These are phyloP conservation scores for Xylaria multiplex DNA, from an alignment of 2,329 filamentous ascomycete genomes.

Conservation along the genomic window DNA sequence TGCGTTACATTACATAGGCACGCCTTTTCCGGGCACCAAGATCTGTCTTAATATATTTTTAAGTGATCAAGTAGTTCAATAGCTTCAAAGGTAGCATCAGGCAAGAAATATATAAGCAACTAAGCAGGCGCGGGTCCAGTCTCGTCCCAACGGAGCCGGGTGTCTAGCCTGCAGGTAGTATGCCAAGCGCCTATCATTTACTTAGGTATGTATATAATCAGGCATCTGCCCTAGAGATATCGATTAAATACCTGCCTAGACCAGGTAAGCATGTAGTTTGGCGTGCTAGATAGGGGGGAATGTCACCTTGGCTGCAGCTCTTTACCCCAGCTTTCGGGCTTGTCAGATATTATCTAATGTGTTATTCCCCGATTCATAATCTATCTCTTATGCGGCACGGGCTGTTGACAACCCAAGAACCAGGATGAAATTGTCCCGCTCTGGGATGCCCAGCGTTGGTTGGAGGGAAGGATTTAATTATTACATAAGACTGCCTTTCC, in stretches of 20 bases:
- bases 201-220: background rate
- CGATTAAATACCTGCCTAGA: background rate
- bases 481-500: background rate
- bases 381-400: background rate
- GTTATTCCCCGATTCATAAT: conserved; percentile 13
- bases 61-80: background rate
- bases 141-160: background rate
- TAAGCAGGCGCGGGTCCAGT: background rate
- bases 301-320: conserved; percentile 13
- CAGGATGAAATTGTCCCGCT: background rate
- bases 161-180: background rate
- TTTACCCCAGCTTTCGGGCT: conserved; percentile 5
- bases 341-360: conserved; percentile 14
- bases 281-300: conserved; percentile 2
- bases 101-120: background rate
- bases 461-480: background rate
- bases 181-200: background rate
- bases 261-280: background rate
- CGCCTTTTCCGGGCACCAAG: background rate
- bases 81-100: background rate
- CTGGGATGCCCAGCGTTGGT: background rate
- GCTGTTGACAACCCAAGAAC: background rate
- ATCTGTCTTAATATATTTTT: background rate
- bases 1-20: conserved; percentile 7
- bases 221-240: background rate